phyloP scores from a whole-genome alignment of 1,284 basidiomycete species.

The Sporisorium iseilematis-ciliati region DNA sequence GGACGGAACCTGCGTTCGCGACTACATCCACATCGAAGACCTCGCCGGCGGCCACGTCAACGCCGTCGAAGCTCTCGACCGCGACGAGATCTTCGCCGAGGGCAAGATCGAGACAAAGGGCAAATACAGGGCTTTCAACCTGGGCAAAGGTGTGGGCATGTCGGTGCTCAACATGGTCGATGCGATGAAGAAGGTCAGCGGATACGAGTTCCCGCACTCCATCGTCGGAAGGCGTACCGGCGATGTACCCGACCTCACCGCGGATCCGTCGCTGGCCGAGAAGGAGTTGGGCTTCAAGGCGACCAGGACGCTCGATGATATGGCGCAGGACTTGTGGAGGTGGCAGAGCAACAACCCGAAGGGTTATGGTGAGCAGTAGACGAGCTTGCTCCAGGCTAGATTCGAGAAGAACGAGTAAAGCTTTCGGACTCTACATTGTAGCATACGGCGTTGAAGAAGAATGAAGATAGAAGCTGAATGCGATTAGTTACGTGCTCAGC shows the following conservation, averaged over 20 bases:
- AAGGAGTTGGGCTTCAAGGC: slow-evolving; percentile 95
- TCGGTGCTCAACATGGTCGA: slow-evolving; percentile 93
- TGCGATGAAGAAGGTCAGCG: slow-evolving; percentile 92
- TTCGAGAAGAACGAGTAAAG: too few species aligned
- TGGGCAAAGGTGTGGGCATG: slow-evolving; percentile 92
- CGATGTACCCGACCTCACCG: slow-evolving; percentile 96
- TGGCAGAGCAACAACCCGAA: slow-evolving; percentile 71
- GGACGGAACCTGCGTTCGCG: slow-evolving; percentile 84
- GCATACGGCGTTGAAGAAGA: background rate
- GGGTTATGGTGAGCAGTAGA: slow-evolving; percentile 65
- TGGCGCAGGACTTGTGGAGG: slow-evolving; percentile 67
- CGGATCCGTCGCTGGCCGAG: slow-evolving; percentile 90
- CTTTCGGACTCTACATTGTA: too few species aligned
- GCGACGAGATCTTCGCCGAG: slow-evolving; percentile 73
- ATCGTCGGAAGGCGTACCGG: slow-evolving; percentile 88
- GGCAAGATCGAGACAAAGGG: slow-evolving; percentile 70
- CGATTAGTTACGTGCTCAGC: too few species aligned
- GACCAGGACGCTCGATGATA: slow-evolving; percentile 69
- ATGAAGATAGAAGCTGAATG: too few species aligned
- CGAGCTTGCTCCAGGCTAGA: background rate
- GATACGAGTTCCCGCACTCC: slow-evolving; percentile 82
- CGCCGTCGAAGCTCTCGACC: slow-evolving; percentile 85
- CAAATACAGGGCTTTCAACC: slow-evolving; percentile 91
- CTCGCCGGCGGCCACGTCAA: slow-evolving; percentile 92
- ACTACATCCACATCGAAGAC: slow-evolving; percentile 97